Evolutionary conservation across 2,329 filamentous ascomycete species (phyloP), one percentile per base, ranked within the genome.

Genomic region (Chaetomium strumarium): DNA sequence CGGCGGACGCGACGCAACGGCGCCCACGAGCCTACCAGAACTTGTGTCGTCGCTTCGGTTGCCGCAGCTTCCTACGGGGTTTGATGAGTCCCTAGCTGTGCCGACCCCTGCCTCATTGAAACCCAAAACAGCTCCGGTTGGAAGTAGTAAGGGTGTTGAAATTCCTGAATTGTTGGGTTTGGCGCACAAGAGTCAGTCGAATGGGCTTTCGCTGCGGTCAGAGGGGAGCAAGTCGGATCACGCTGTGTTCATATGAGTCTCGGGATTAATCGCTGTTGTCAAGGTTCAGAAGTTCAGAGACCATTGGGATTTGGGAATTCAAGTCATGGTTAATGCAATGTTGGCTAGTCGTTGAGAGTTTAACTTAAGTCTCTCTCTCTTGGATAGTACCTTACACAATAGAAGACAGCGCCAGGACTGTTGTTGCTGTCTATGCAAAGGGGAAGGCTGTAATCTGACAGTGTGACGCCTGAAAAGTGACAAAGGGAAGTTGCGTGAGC

Each of bases 141-240:
- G 10, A 7, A 16, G 24, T 6, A 16, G 24, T 6, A 13, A n/a
- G 29, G 16, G 20, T 11, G 19, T 17, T n/a, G 14, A 20, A 24
- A 31, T 4, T 6, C 20, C 17, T 30, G 52, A 46, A 17, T 13
- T n/a, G 14, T 31, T 34, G n/a, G 46, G 43, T n/a, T 24, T 49
- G 43, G n/a, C 24, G 17, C 20, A 31, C 17, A 45, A 48, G 16
- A 48, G 53, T 11, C 29, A 33, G 48, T 51, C 48, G 1, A 55
- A 51, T 20, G 53, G 48, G 29, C 30, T 49, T 14, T 58, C 53
- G 7, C 29, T 52, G 11, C 29, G 40, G 20, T 55, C 56, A 2
- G 48, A 49, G 20, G 52, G 37, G 20, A 60, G 56, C 37, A 58
- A 36, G n/a, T 60, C 54, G 45, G 58, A 58, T 34, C 57, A 52